Percentiles rank a stretch among this genome's conserved stretches.
Evolutionary conservation across 1,284 basidiomycete species (phyloP).

Genomic region (Trichosporon sp.): DNA sequence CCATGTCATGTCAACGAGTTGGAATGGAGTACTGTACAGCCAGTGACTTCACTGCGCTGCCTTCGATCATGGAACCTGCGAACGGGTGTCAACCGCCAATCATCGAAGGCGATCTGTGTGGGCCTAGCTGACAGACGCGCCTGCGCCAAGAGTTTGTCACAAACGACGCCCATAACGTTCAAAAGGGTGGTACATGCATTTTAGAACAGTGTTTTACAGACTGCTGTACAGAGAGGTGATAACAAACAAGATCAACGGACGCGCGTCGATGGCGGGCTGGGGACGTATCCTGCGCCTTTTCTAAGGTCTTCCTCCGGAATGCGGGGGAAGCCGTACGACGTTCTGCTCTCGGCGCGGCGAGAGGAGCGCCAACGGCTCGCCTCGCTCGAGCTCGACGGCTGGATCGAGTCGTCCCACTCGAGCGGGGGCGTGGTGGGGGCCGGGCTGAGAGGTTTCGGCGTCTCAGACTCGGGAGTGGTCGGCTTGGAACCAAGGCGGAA

Average conservation of each 20-base stretch:
- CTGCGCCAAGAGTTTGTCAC: not conserved
- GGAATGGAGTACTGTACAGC: no score
- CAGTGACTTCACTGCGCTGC: no score
- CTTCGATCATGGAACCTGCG: no score
- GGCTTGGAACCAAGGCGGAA: slow-evolving; percentile 64
- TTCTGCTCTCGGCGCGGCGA: slow-evolving; percentile 10
- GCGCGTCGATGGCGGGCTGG: not conserved
- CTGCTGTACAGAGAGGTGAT: slow-evolving; percentile 8
- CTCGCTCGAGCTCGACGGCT: slow-evolving; percentile 25
- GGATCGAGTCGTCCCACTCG: slow-evolving; percentile 29
- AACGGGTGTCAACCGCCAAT: no score
- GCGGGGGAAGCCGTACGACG: slow-evolving; percentile 46
- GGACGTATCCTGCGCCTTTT: slow-evolving; percentile 2
- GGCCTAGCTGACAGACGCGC: no score
- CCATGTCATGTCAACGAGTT: no score
- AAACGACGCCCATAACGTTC: no score
- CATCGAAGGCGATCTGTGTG: no score
- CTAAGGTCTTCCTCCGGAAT: slow-evolving; percentile 28
- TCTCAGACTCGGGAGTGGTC: not conserved
- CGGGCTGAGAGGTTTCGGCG: slow-evolving; percentile 16
- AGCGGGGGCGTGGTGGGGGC: slow-evolving; percentile 29
- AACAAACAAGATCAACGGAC: slow-evolving; percentile 1
- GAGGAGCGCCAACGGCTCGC: slow-evolving; percentile 23
- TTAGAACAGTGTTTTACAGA: slow-evolving; percentile 14
- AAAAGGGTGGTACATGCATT: slow-evolving; percentile 16